A percentile compares a stretch with the other conserved stretches of the same genome.
phyloP scores from a whole-genome alignment of 2,329 filamentous ascomycete species.

The Xylariaceae sp. region DNA sequence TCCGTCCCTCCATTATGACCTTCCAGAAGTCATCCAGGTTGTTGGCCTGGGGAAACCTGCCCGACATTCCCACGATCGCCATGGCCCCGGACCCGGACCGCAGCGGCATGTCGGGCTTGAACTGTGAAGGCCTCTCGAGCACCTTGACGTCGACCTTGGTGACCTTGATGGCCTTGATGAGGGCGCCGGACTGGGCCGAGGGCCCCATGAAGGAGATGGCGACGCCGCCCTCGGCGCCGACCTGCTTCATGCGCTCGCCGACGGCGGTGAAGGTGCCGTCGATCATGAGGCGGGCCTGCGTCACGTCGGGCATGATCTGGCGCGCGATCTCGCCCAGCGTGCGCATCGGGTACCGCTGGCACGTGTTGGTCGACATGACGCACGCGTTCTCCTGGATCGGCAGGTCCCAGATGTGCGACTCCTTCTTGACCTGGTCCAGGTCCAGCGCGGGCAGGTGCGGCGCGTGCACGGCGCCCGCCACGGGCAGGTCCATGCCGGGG shows the following conservation, averaged over 20 bases:
- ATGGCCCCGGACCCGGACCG: conserved; percentile 6
- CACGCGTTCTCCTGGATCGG: conserved; percentile 7
- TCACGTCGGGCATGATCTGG: conserved; percentile 5
- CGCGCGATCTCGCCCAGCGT: conserved; percentile 7
- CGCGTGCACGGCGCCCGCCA: conserved; percentile 9
- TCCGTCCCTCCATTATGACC: conserved; percentile 19
- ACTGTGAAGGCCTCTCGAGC: background rate
- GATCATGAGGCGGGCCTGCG: conserved; percentile 5
- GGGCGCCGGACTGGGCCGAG: conserved; percentile 4
- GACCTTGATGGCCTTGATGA: conserved; percentile 3
- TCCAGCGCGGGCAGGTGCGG: conserved; percentile 8
- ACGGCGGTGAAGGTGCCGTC: conserved; percentile 4
- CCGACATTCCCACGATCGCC: conserved; percentile 31
- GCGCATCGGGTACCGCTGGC: conserved; percentile 4
- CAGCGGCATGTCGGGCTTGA: background rate
- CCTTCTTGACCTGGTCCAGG: conserved; percentile 2
- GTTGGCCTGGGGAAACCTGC: conserved; percentile 25
- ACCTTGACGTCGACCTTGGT: conserved; percentile 2
- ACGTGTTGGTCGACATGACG: conserved; percentile 8
- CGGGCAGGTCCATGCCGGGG: conserved; percentile 3
- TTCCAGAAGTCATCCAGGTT: conserved; percentile 26
- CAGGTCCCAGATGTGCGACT: conserved; percentile 10
- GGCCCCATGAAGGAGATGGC: conserved; percentile 7
- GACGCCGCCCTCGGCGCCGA: background rate
- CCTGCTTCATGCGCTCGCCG: conserved; percentile 6